Evolutionary conservation across 2,329 filamentous ascomycete species (phyloP).

Genomic region (Aspergillus sp.): DNA sequence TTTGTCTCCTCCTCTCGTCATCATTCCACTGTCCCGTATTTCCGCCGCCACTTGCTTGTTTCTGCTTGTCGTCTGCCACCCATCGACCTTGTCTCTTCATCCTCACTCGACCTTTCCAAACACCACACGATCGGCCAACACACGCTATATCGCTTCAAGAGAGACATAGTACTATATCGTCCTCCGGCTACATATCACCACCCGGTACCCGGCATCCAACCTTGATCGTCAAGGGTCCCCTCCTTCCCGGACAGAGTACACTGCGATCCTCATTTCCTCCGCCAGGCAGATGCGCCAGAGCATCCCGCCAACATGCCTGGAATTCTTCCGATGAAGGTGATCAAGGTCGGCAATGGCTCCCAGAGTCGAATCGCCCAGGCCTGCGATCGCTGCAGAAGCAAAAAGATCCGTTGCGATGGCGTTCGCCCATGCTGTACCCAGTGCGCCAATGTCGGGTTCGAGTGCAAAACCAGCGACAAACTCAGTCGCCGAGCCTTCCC

Average conservation of each 20-base stretch:
- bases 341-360: constrained; percentile 83
- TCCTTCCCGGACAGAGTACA: background rate
- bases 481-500: constrained; percentile 92
- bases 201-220: background rate
- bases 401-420: constrained; percentile 97
- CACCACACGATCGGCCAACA: background rate
- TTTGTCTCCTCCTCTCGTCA: constrained; percentile 2
- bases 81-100: background rate
- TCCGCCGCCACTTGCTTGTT: background rate
- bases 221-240: background rate
- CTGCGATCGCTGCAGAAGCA: constrained; percentile 87
- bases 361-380: constrained; percentile 96
- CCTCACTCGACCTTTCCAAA: background rate
- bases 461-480: constrained; percentile 98
- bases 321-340: constrained; percentile 98
- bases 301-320: constrained; percentile 74
- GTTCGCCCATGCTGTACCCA: constrained; percentile 92
- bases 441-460: constrained; percentile 94
- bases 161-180: background rate
- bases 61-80: background rate
- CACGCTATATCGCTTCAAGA: background rate
- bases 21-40: background rate
- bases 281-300: constrained; percentile 28
- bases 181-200: background rate
- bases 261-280: background rate